Conservation (phyloP, 257 asterid species). For the Solanum medicagineum region DNA sequence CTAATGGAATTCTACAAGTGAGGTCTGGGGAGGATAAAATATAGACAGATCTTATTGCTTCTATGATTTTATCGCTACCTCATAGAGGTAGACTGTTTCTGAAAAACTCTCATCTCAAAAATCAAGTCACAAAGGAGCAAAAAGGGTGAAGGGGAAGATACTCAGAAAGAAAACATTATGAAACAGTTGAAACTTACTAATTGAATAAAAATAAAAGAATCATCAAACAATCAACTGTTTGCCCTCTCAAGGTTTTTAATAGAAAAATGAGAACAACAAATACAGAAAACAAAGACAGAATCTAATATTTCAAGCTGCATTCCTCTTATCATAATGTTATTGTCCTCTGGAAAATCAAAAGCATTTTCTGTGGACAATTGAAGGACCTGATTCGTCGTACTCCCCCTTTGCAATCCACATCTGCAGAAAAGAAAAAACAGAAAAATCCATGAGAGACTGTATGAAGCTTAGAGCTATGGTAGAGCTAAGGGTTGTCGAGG, state of each 20-base stretch:
- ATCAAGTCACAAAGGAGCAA: too few species aligned
- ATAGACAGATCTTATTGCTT: too few species aligned
- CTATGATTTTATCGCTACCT: too few species aligned
- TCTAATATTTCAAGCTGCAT: constrained; percentile 12
- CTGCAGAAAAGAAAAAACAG: constrained; percentile 1
- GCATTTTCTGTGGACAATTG: constrained; percentile 46
- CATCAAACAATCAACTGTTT: constrained; percentile 27
- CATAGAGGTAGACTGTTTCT: too few species aligned
- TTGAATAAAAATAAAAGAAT: constrained; percentile 27
- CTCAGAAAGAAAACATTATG: neutral
- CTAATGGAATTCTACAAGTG: too few species aligned
- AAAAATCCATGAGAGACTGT: neutral
- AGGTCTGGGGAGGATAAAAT: too few species aligned
- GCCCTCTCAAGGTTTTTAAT: constrained; percentile 16
- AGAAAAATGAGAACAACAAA: constrained; percentile 16
- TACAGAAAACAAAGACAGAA: constrained; percentile 19
- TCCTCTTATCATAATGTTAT: neutral
- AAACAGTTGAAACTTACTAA: constrained; percentile 20
- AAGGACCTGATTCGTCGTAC: constrained; percentile 35
- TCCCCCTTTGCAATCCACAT: constrained; percentile 37
- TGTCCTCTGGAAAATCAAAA: constrained; percentile 16
- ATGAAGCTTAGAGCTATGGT: neutral
- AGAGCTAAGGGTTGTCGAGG: neutral
- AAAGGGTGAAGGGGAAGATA: neutral
- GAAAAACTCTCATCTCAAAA: too few species aligned